These are phyloP conservation scores for Populus tomentosa DNA, from an alignment of 441 rosid genomes.

Conservation along the genomic window DNA sequence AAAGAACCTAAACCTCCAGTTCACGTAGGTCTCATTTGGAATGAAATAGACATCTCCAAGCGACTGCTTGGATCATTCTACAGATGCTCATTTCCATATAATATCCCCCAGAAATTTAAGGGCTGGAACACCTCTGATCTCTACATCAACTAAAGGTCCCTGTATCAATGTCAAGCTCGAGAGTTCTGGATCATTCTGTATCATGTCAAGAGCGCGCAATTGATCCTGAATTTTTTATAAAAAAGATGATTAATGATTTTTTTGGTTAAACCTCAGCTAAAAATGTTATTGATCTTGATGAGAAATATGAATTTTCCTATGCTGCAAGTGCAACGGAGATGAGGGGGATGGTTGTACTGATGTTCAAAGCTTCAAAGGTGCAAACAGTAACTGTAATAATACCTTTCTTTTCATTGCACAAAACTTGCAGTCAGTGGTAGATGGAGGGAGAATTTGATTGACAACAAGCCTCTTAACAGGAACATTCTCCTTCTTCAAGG, in stretches of 20 bases:
- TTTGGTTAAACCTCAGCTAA: not conserved
- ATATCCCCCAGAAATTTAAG: constrained; percentile 83
- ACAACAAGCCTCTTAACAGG: constrained; percentile 79
- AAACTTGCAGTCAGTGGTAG: constrained; percentile 82
- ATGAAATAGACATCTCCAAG: not conserved
- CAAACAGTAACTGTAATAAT: constrained; percentile 5
- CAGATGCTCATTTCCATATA: constrained; percentile 65
- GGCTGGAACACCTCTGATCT: constrained; percentile 97
- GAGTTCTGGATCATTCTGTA: constrained; percentile 66
- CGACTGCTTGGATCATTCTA: not conserved
- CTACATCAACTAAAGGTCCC: constrained; percentile 92
- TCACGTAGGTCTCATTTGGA: not conserved
- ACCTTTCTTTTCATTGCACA: constrained; percentile 92
- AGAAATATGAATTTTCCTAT: not conserved
- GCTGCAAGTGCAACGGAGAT: not conserved
- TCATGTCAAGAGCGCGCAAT: constrained; percentile 81
- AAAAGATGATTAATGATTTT: not conserved
- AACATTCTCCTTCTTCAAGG: constrained; percentile 82
- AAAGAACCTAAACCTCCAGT: not conserved
- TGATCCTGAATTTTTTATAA: constrained; percentile 60
- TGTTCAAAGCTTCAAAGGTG: not conserved
- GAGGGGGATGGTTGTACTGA: not conserved
- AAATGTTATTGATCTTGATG: not conserved
- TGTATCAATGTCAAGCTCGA: constrained; percentile 57
- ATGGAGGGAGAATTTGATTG: constrained; percentile 82